These are phyloP conservation scores for Dendryphion nanum DNA, from an alignment of 2,329 filamentous ascomycete genomes.

Conservation along the genomic window DNA sequence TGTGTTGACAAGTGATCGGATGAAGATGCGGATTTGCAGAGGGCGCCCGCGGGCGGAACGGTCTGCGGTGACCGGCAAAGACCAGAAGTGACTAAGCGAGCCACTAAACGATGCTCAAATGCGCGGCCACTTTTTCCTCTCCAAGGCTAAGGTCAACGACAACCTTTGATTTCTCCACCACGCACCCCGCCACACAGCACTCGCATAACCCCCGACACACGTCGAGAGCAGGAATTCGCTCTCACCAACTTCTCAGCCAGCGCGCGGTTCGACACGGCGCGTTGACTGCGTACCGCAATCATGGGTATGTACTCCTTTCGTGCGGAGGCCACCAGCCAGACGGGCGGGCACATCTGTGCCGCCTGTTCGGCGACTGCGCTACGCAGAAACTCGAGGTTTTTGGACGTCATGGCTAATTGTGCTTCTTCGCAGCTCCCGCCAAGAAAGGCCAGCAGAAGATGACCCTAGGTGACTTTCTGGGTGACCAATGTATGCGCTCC, in stretches of 20 bases:
- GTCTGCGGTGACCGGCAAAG: too few relatives aligned
- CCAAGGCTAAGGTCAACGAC: conserved; percentile 20
- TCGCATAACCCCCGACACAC: conserved; percentile 20
- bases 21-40: too few relatives aligned
- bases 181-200: conserved; percentile 17
- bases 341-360: conserved; percentile 9
- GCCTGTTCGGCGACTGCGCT: conserved; percentile 24
- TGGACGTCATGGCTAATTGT: conserved; percentile 44
- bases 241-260: conserved; percentile 29
- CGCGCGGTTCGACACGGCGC: conserved; percentile 37
- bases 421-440: conserved; percentile 69
- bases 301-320: conserved; percentile 49
- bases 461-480: conserved; percentile 94
- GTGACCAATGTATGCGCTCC: conserved; percentile 73
- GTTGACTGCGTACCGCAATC: conserved; percentile 54
- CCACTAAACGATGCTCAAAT: neutral
- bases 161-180: conserved; percentile 22
- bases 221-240: conserved; percentile 29
- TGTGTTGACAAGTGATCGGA: too few relatives aligned
- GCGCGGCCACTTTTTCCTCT: conserved; percentile 22
- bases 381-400: conserved; percentile 13
- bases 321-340: conserved; percentile 22
- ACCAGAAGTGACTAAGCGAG: too few relatives aligned
- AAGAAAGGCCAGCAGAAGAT: conserved; percentile 96
- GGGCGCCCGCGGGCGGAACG: too few relatives aligned